These are phyloP conservation scores for Micractinium sp. DNA, from an alignment of 139 green algal genomes.

Conservation along the genomic window DNA sequence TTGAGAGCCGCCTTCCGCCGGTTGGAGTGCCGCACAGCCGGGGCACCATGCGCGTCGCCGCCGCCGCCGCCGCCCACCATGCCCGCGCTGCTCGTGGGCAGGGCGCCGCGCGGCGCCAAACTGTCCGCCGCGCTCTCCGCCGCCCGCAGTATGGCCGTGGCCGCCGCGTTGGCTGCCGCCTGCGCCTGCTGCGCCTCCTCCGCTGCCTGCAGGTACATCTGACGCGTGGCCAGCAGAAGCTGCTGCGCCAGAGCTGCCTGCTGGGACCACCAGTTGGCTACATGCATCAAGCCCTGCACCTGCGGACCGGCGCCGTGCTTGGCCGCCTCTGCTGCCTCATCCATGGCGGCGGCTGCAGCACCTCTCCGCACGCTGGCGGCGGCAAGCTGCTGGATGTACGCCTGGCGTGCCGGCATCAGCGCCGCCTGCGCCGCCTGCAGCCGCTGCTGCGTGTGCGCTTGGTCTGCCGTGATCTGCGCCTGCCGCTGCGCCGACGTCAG, in stretches of 20 bases:
- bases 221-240: neutral
- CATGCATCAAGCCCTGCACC: neutral
- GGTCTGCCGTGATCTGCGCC: neutral
- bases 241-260: neutral
- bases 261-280: conserved; percentile 3
- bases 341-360: neutral
- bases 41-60: neutral
- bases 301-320: neutral
- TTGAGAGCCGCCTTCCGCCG: conserved; percentile 30
- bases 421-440: neutral
- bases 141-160: neutral
- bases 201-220: conserved; percentile 12
- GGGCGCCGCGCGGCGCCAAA: neutral
- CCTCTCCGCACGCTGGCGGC: neutral
- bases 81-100: neutral
- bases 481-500: neutral
- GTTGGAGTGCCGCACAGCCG: conserved; percentile 26
- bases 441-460: neutral
- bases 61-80: neutral
- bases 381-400: neutral
- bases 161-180: conserved; percentile 9
- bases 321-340: neutral
- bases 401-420: neutral
- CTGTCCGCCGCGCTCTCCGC: neutral
- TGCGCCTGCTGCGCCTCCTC: conserved; percentile 18